Evolutionary conservation across 495 filamentous ascomycete genomes (phyloP).

Genomic region (Hyaloscypha bicolor): DNA sequence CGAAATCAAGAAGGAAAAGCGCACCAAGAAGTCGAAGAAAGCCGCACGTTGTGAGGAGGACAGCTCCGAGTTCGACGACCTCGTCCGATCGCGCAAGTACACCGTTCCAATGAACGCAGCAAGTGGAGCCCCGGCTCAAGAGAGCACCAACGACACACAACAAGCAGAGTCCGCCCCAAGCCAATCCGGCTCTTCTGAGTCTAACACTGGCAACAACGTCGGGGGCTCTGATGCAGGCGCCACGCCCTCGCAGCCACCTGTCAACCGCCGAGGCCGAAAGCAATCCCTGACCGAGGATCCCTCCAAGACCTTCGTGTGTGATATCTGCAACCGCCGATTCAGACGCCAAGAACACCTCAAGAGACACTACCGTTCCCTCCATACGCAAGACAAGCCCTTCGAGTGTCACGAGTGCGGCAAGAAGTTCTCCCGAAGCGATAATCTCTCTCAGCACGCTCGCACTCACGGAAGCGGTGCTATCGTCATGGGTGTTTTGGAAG

Average conservation of each 20-base stretch:
- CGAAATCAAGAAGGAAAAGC: conserved; percentile 61
- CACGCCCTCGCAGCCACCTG: conserved; percentile 53
- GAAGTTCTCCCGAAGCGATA: conserved; percentile 98
- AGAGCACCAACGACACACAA: conserved; percentile 40
- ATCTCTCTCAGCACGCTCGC: conserved; percentile 92
- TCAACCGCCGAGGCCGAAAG: conserved; percentile 95
- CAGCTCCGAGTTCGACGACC: conserved; percentile 42
- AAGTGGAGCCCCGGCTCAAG: conserved; percentile 41
- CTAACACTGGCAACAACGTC: conserved; percentile 41
- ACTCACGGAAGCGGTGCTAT: conserved; percentile 92
- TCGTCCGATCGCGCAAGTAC: conserved; percentile 40
- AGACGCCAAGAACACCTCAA: conserved; percentile 98
- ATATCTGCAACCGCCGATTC: conserved; percentile 94
- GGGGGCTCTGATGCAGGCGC: conserved; percentile 33
- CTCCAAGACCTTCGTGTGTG: conserved; percentile 97
- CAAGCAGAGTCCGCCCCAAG: conserved; percentile 37
- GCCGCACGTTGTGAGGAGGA: conserved; percentile 34
- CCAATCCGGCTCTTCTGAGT: conserved; percentile 38
- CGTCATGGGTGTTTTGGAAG: conserved; percentile 82
- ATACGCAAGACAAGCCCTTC: conserved; percentile 98
- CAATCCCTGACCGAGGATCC: conserved; percentile 98
- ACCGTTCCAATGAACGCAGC: conserved; percentile 47
- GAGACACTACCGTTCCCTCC: conserved; percentile 97
- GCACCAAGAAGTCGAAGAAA: conserved; percentile 60
- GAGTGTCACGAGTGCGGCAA: conserved; percentile 97